phyloP scores from a whole-genome alignment of 108 stramenopile species.

The Skeletonema costatum region DNA sequence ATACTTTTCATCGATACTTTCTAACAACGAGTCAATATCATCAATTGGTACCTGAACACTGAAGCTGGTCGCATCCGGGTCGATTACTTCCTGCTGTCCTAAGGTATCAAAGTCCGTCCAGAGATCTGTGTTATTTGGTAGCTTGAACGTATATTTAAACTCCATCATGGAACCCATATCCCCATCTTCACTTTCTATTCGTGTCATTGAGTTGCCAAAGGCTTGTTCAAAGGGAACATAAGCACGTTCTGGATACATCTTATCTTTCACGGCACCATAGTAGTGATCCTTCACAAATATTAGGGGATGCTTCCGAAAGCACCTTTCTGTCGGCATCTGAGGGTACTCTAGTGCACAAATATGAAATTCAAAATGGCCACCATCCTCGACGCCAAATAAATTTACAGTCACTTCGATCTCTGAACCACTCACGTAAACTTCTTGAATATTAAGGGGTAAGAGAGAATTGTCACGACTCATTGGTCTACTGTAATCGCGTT shows the following conservation, averaged over 20 bases:
- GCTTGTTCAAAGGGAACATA: conserved; percentile 25
- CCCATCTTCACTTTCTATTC: neutral
- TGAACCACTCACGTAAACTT: conserved; percentile 8
- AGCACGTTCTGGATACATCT: conserved; percentile 17
- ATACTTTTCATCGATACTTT: neutral
- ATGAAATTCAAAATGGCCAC: conserved; percentile 40
- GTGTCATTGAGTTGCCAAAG: neutral
- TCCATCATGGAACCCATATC: conserved; percentile 18
- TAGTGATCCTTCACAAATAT: conserved; percentile 29
- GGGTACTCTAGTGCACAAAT: conserved; percentile 32
- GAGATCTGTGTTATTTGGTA: conserved; percentile 17
- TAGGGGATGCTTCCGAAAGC: conserved; percentile 24
- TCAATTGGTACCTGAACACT: neutral
- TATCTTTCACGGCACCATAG: conserved; percentile 23
- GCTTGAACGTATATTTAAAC: conserved; percentile 24
- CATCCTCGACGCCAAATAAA: conserved; percentile 8
- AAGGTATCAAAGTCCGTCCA: neutral
- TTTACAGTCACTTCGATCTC: conserved; percentile 19
- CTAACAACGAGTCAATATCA: neutral
- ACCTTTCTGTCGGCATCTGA: conserved; percentile 18
- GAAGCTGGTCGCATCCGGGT: neutral
- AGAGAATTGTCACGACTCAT: conserved; percentile 2
- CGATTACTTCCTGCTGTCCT: neutral
- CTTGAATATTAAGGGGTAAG: conserved; percentile 26
- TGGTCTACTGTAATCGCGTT: conserved; percentile 30